Conservation (phyloP, 176 grass and related monocot genomes). For the Leersia perrieri region DNA sequence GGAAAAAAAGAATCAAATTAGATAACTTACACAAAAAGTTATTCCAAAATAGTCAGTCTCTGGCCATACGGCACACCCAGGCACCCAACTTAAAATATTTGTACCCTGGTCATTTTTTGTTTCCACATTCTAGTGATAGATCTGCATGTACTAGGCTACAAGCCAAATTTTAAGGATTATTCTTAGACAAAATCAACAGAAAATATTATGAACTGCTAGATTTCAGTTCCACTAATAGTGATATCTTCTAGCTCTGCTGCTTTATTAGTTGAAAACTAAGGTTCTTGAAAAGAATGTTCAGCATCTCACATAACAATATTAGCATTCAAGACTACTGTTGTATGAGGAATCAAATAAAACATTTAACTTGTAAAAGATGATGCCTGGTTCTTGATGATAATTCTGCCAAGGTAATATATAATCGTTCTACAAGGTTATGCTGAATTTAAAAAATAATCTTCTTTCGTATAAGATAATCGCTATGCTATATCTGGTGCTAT, state of each 20-base stretch:
- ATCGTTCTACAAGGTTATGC: not conserved
- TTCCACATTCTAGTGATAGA: not conserved
- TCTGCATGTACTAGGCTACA: not conserved
- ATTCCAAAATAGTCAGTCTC: too few relatives aligned
- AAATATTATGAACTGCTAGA: not conserved
- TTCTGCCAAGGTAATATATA: not conserved
- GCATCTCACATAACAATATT: not conserved
- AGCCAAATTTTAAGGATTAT: not conserved
- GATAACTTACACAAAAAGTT: not conserved
- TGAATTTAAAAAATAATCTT: not conserved
- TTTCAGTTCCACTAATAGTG: not conserved
- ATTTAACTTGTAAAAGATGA: not conserved
- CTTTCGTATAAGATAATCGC: not conserved
- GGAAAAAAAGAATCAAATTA: slow-evolving; percentile 22
- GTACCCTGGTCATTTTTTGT: not conserved
- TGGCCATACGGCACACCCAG: not conserved
- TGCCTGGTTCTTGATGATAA: not conserved
- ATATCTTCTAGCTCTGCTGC: not conserved
- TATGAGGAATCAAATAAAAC: not conserved
- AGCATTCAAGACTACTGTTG: not conserved
- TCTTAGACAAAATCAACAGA: not conserved
- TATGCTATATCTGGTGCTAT: not conserved
- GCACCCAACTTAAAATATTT: not conserved
- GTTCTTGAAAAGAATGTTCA: not conserved
- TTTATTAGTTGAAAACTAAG: not conserved